Conservation (phyloP, 2,329 filamentous ascomycete genomes). For the Furcasterigmium sp. region DNA sequence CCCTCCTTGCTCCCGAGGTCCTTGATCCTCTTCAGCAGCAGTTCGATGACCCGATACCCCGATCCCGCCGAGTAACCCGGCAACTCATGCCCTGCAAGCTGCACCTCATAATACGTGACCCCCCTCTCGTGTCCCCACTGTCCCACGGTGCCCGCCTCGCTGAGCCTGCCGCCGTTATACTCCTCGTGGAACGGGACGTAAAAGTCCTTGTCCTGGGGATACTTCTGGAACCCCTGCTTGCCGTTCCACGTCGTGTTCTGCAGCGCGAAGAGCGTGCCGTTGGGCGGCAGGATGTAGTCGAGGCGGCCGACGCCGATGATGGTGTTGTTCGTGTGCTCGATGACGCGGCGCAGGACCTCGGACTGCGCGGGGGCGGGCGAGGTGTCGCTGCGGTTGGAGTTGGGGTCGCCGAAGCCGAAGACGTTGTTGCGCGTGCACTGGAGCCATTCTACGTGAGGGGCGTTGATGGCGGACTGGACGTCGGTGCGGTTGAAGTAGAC, state of each 20-base stretch:
- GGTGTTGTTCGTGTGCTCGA: slow-evolving; percentile 24
- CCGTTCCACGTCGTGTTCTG: slow-evolving; percentile 72
- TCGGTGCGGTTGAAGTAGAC: slow-evolving; percentile 69
- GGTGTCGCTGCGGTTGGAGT: slow-evolving; percentile 4
- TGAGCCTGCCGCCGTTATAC: slow-evolving; percentile 20
- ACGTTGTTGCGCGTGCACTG: slow-evolving; percentile 19
- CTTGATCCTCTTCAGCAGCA: slow-evolving; percentile 18
- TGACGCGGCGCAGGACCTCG: slow-evolving; percentile 17
- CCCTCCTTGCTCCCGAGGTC: slow-evolving; percentile 9
- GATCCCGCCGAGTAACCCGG: slow-evolving; percentile 20
- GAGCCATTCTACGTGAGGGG: slow-evolving; percentile 33
- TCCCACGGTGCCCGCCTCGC: slow-evolving; percentile 8
- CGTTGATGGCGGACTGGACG: slow-evolving; percentile 65
- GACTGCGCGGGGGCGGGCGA: slow-evolving; percentile 5
- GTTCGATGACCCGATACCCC: slow-evolving; percentile 20
- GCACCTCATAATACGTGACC: slow-evolving; percentile 11
- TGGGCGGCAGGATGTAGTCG: slow-evolving; percentile 55
- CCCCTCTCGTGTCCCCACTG: slow-evolving; percentile 11
- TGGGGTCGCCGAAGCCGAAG: slow-evolving; percentile 14
- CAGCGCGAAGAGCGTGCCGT: slow-evolving; percentile 58
- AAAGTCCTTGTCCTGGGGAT: slow-evolving; percentile 24
- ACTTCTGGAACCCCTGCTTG: slow-evolving; percentile 54
- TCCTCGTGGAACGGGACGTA: slow-evolving; percentile 12
- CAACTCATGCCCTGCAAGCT: slow-evolving; percentile 16
- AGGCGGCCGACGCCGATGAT: slow-evolving; percentile 22